Base-by-base conservation (phyloP, 257 asterid genomes). In the Ocimum tenuiflorum region DNA sequence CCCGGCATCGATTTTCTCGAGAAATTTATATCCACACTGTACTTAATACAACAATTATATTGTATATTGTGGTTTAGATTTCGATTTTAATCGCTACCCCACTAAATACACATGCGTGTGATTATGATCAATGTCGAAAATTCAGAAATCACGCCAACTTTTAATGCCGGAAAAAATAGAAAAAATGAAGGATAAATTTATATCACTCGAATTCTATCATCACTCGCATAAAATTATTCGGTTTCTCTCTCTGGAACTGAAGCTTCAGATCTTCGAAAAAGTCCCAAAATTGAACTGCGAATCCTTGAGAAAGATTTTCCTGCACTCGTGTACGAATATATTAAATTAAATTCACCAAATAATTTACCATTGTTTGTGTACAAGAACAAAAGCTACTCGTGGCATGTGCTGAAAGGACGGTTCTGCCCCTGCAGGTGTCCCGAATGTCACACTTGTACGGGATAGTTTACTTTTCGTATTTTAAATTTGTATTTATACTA, bases 1-100 rank as follows among this genome's bases (percentile, higher is more conserved):
- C 73, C 86, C 71, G 83, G 82, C 87, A 82, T 82, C 82, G 83
- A 64, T 69, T 61, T 13, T 56, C n/a, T 56, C 60, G 9, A 45
- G 22, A 33, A 60, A 68, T 46, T 60, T 64, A 35, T 65, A 59
- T 17, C 35, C 23, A 65, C 74, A 56, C 56, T 54, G 53, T 47
- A 43, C 62, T 61, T 29, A 49, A 76, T 65, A 51, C 67, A 48
- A 70, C 13, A 15, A 55, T 67, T 65, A 13, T 42, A 43, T 13
- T 27, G 49, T 33, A 24, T 29, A 62, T 76, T 36, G 45, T 11
- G 75, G 59, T 63, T 24, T 56, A 60, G 64, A 68, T 63, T 71
- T 27, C 73, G 66, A 73, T 59, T 68, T 50, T n/a, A 47, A 61
- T 48, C 60, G 7, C 68, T 47, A 35, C 69, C 50, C 71, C 51